A percentile compares a stretch with the other conserved stretches of the same genome.
phyloP scores from a whole-genome alignment of 139 green algal species.

The Haematococcus lacustris region DNA sequence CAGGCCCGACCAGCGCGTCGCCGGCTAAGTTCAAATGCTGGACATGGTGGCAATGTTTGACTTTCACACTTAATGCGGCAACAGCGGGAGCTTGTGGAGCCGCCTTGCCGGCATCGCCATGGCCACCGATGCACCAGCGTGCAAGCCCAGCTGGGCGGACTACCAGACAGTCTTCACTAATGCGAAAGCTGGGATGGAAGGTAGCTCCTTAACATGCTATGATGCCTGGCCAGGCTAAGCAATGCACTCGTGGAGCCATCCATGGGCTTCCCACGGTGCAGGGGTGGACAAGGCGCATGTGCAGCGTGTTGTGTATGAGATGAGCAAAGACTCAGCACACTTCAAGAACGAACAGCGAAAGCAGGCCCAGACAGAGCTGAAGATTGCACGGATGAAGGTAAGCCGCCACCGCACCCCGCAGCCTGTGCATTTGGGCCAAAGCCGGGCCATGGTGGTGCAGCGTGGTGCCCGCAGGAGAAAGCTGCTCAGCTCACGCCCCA shows the following conservation, averaged over 20 bases:
- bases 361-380: slow-evolving; percentile 35
- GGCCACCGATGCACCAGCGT: too few species aligned
- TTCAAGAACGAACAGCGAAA: slow-evolving; percentile 92
- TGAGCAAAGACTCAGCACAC: slow-evolving; percentile 77
- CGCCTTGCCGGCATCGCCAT: too few species aligned
- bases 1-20: too few species aligned
- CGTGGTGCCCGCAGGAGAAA: too few species aligned
- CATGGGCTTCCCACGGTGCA: not conserved
- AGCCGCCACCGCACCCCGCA: not conserved
- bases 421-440: too few species aligned
- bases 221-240: not conserved
- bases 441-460: too few species aligned
- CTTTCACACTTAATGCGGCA: too few species aligned
- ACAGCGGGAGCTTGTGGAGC: too few species aligned
- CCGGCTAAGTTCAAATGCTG: too few species aligned
- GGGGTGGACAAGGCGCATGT: slow-evolving; percentile 49
- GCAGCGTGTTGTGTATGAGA: slow-evolving; percentile 84
- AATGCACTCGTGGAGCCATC: not conserved
- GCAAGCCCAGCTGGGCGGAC: slow-evolving; percentile 9
- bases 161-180: slow-evolving; percentile 92
- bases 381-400: slow-evolving; percentile 21
- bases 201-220: too few species aligned
- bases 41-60: too few species aligned
- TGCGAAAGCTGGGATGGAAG: slow-evolving; percentile 85
- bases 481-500: too few species aligned